Conservation (phyloP, 2,329 filamentous ascomycete genomes). For the Septoria linicola region DNA sequence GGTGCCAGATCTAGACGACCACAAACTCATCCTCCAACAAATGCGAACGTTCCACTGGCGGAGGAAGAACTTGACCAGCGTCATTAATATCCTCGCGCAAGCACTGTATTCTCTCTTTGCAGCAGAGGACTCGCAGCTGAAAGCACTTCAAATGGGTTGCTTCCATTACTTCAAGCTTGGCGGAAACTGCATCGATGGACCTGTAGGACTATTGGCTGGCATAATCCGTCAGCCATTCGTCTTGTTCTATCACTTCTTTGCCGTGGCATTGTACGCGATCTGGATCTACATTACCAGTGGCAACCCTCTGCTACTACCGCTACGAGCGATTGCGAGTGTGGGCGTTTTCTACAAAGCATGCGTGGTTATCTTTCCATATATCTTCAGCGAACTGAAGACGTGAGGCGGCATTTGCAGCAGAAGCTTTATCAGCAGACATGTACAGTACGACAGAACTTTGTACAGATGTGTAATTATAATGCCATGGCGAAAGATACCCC, state of each 20-base stretch:
- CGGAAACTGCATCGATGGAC: conserved; percentile 70
- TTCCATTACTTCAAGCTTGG: conserved; percentile 85
- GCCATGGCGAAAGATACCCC: too few relatives aligned
- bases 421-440: too few relatives aligned
- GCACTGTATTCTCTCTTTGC: conserved; percentile 90
- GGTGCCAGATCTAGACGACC: conserved; percentile 69
- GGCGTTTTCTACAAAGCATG: conserved; percentile 53
- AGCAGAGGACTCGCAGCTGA: conserved; percentile 73
- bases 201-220: conserved; percentile 77
- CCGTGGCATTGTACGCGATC: conserved; percentile 83
- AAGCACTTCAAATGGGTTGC: conserved; percentile 81
- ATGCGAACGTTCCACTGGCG: conserved; percentile 81
- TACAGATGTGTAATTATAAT: too few relatives aligned
- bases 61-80: conserved; percentile 75
- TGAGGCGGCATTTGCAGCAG: conserved; percentile 7
- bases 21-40: conserved; percentile 62
- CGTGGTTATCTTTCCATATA: conserved; percentile 54
- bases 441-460: too few relatives aligned
- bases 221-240: conserved; percentile 74
- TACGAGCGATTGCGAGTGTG: conserved; percentile 43
- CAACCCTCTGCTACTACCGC: conserved; percentile 43
- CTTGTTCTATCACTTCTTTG: conserved; percentile 91
- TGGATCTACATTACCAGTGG: conserved; percentile 62
- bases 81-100: conserved; percentile 97
- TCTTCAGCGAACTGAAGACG: conserved; percentile 40